Base-by-base conservation (phyloP, 2,329 filamentous ascomycete genomes). In the Cladophialophora exuberans region DNA sequence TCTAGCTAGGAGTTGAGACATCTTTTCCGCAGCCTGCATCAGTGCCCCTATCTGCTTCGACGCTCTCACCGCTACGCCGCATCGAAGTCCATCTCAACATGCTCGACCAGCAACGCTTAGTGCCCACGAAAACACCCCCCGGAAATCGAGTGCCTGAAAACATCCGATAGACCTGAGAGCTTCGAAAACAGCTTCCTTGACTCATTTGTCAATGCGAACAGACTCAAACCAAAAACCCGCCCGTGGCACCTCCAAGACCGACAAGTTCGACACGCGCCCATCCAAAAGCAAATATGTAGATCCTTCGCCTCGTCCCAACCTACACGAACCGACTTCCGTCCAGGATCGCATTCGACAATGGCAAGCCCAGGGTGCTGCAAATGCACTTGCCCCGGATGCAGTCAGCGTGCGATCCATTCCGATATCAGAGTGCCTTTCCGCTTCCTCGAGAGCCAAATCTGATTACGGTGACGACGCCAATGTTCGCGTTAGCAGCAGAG, bases 311-410 rank as follows among this genome's bases (percentile, higher is more conserved):
- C 30, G 46, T 9, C 11, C 20, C 62, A 82, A 82, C 80, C 48
- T 79, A 72, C 68, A 84, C 76, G 71, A 77, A 83, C 63, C 85
- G 76, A 72, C 82, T 76, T 66, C 88, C n/a, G 88, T 95, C 43
- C 83, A 83, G 59, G 87, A 89, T 62, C 85, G 91, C 65, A 89
- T 96, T 49, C 87, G 86, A 64, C 82, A 86, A 72, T 96, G 91
- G 91, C 90, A 96, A 71, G 87, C 87, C 67, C 79, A 86, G 62
- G 90, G 88, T 66, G 88, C 86, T 28, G 81, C 82, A 23, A 54
- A 55, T 26, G 61, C 61, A 10, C 42, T 56, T 22, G 60, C 56
- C 13, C 61, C 62, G 13, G 62, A 65, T 53, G 57, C 52, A n/a
- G 38, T 65, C 15, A 65, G 62, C 48, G 48, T 65, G 5, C 49